Evolutionary conservation across 345 rosid species (phyloP), one percentile per base, ranked within the genome.

Genomic region (Laguncularia racemosa): DNA sequence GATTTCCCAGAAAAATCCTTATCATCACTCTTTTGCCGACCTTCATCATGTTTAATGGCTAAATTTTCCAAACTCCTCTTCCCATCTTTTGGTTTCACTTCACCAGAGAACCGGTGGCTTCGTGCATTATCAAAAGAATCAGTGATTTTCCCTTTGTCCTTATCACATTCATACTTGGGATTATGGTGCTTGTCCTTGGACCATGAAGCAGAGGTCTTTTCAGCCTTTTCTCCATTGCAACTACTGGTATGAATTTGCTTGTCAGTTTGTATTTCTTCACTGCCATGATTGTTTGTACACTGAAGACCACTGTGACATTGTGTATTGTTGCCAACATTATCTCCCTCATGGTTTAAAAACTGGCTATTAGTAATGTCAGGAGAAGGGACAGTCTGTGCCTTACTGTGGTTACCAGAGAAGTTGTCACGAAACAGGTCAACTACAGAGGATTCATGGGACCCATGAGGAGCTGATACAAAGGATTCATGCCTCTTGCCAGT

Each of bases 181-280:
- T 65, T 85, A 46, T 57, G 64, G 50, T 46, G 71, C 75, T 74
- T 79, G 59, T 80, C 95, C 76, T 80, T 85, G 51, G 91, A 77
- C 67, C 81, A 61, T 16, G 84, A 85, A 60, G 58, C 53, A 50
- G 67, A 59, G 82, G 16, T 44, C 47, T 57, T 13, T 13, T n/a
- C n/a, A 46, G 20, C 21, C 23, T 46, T 20, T 17, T 4, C 40
- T 33, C 40, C 40, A 33, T 33, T 33, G 40, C 40, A 69, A 18
- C 73, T 78, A 68, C 66, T 74, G 56, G 68, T 67, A 78, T 46
- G 76, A 67, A 64, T 58, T 50, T 57, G 76, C 58, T 63, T 78
- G 46, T 66, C 80, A 33, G 64, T 71, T 63, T 70, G 80, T 67
- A 71, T 78, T 70, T 71, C 81, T 67, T 78, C 81, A 55, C 48